A percentile compares a stretch with the other conserved stretches of the same genome.
phyloP scores from a whole-genome alignment of 352 stramenopile species.

The Phytopythium ostracodes region DNA sequence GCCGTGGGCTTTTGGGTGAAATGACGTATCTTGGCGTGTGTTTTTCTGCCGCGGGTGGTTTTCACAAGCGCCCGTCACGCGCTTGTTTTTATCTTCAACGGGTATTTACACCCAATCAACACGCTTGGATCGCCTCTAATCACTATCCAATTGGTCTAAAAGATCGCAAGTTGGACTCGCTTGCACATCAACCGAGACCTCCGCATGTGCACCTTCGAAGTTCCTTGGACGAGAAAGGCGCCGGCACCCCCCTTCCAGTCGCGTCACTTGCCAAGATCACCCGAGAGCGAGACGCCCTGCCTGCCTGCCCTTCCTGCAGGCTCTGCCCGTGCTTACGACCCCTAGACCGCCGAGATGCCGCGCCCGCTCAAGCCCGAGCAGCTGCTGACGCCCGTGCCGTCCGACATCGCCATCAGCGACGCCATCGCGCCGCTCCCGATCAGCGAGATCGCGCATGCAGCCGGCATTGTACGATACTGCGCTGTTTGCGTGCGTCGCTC shows the following conservation, averaged over 20 bases:
- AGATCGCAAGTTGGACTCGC: not conserved
- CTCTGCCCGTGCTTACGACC: too few species aligned
- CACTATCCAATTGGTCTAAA: too few species aligned
- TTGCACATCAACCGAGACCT: not conserved
- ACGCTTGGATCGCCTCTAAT: not conserved
- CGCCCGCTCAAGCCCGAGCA: constrained; percentile 52
- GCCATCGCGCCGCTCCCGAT: constrained; percentile 66
- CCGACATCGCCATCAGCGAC: constrained; percentile 81
- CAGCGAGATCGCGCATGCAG: constrained; percentile 49
- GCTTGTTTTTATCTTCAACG: constrained; percentile 2
- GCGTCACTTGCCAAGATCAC: not conserved
- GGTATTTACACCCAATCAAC: not conserved
- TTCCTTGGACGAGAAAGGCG: not conserved
- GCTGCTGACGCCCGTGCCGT: constrained; percentile 66
- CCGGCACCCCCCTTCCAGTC: not conserved
- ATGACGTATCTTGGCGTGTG: not conserved
- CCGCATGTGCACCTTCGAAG: not conserved
- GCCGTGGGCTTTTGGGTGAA: not conserved
- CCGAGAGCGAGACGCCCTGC: not conserved
- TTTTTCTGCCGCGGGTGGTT: too few species aligned
- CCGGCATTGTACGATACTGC: constrained; percentile 52
- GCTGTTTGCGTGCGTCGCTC: not conserved
- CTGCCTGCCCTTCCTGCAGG: not conserved
- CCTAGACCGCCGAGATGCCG: constrained; percentile 35
- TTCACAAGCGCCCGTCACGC: too few species aligned